Base-by-base conservation (phyloP, 768 basidiomycete species). In the Leccinum obscurum region DNA sequence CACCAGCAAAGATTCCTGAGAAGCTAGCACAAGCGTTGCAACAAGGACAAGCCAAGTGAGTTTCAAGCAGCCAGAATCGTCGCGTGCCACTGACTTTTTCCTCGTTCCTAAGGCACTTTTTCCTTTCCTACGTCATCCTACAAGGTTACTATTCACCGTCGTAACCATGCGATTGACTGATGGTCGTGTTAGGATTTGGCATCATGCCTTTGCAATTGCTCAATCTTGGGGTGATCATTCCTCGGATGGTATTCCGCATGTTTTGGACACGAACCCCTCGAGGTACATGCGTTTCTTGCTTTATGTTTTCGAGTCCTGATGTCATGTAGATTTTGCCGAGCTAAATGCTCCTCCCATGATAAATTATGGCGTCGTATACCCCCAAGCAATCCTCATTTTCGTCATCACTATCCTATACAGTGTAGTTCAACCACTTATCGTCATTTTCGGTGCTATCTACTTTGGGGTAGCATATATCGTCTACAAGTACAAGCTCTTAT, bases 301-400 rank as follows among this genome's bases (percentile, higher is more conserved):
- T 15, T 13, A 49, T 2, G 30, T 10, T 52, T 13, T 35, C 37
- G 56, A 37, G 41, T 17, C 20, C 50, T 60, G 20, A 67, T 6
- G n/a, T 35, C 26, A 39, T 15, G 13, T 68, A 98, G 96, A 99
- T 68, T 95, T 87, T 64, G 96, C 95, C 17, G 97, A 97, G 72
- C 81, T 98, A 15, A 97, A 99, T 69, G 94, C 95, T 0, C 97
- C 97, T 6, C 95, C 97, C 0, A 93, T 95, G 90, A 90, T 98
- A 76, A 98, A 98, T 75, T 96, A 98, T 66, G 97, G 97, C 54
- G 84, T 90, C 54, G 94, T 99, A 11, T 99, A 98, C 72, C 97
- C 97, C 0, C 96, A 98, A 70, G 92, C 95, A 6, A 93, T 98
- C 60, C 81, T 99, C 49, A 89, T 98, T 72, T 98, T 98, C 75